Percentiles rank a stretch among this genome's conserved stretches.
Evolutionary conservation across 2,329 filamentous ascomycete genomes (phyloP).

Genomic region (Botrytis deweyae): DNA sequence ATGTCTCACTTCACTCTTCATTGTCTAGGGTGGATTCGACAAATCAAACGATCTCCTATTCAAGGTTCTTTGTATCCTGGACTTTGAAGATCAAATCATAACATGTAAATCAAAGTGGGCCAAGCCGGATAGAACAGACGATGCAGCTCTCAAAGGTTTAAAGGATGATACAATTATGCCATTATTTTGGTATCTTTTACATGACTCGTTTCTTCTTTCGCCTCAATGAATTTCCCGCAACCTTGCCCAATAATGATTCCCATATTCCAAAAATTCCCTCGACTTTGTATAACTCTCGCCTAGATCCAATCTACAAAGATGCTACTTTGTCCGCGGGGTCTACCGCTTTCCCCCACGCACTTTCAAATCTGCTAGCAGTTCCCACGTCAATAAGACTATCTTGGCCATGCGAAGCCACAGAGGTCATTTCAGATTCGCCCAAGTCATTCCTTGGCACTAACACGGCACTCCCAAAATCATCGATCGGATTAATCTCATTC

Average conservation of each 20-base stretch:
- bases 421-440: constrained; percentile 25
- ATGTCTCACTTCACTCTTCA: background rate
- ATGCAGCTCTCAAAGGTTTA: background rate
- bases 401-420: constrained; percentile 34
- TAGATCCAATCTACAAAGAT: constrained; percentile 24
- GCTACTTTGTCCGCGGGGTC: constrained; percentile 39
- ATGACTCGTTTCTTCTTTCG: constrained; percentile 17
- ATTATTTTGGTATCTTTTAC: constrained; percentile 23
- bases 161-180: constrained; percentile 20
- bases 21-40: background rate
- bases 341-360: constrained; percentile 66
- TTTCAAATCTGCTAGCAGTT: constrained; percentile 57
- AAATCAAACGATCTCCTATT: background rate
- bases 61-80: background rate
- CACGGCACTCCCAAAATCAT: constrained; percentile 27
- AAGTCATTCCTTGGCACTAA: constrained; percentile 27
- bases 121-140: background rate
- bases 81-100: background rate
- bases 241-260: constrained; percentile 9
- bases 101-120: background rate
- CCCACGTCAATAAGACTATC: constrained; percentile 58
- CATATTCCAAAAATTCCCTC: constrained; percentile 8
- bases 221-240: constrained; percentile 1
- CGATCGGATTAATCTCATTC: constrained; percentile 55
- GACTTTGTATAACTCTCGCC: background rate